phyloP scores from a whole-genome alignment of 352 stramenopile species.

The Globisporangium iwayamae region DNA sequence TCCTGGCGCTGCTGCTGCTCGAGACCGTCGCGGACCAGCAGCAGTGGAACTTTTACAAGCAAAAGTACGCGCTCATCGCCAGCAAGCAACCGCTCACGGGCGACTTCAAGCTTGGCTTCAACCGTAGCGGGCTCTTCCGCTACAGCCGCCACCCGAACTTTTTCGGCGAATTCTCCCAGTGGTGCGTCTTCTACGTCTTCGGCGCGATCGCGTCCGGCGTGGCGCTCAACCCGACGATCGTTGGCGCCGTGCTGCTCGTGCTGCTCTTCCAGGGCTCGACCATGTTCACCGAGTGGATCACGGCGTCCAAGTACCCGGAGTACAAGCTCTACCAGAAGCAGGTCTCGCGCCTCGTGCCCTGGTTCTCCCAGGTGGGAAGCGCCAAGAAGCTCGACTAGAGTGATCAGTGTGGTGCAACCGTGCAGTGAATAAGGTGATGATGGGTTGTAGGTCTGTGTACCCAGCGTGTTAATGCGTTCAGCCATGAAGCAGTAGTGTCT shows the following conservation, averaged over 20 bases:
- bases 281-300: constrained; percentile 89
- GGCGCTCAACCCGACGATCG: constrained; percentile 64
- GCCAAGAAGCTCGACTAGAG: constrained; percentile 14
- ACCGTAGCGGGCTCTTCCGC: constrained; percentile 85
- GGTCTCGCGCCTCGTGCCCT: constrained; percentile 59
- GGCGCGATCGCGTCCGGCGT: constrained; percentile 54
- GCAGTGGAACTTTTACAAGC: constrained; percentile 89
- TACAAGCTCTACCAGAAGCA: constrained; percentile 87
- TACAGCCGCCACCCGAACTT: constrained; percentile 95
- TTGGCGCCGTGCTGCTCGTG: constrained; percentile 79
- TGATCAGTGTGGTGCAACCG: background rate
- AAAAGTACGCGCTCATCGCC: constrained; percentile 71
- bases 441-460: background rate
- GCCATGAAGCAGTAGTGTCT: background rate
- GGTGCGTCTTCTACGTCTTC: constrained; percentile 91
- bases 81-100: constrained; percentile 55
- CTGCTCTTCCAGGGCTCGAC: constrained; percentile 90
- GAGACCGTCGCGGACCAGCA: constrained; percentile 91
- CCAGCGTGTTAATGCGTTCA: background rate
- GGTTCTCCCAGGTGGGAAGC: constrained; percentile 32
- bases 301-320: constrained; percentile 82
- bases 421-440: background rate
- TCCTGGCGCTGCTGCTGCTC: constrained; percentile 66
- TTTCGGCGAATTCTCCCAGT: constrained; percentile 87
- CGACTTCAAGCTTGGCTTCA: constrained; percentile 75